Evolutionary conservation across 495 filamentous ascomycete species (phyloP).

Genomic region (Neurospora sp.): DNA sequence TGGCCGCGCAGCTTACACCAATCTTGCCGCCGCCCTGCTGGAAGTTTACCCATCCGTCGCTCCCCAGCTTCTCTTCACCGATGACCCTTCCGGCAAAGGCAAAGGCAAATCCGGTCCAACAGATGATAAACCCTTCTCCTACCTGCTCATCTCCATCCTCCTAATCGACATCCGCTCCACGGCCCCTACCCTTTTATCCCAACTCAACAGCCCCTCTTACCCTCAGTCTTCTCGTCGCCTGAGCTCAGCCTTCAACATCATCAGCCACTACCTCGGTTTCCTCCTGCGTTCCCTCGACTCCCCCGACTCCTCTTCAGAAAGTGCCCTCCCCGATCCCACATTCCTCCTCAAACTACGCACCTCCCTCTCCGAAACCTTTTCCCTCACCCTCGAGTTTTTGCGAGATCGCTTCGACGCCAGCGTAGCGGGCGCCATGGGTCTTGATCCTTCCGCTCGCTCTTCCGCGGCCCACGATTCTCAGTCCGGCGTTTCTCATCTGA

Average conservation of each 20-base stretch:
- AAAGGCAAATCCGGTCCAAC: neutral
- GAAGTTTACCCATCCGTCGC: conserved; percentile 35
- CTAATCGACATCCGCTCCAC: conserved; percentile 52
- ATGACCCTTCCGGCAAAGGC: neutral
- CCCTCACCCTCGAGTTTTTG: conserved; percentile 50
- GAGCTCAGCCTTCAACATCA: conserved; percentile 45
- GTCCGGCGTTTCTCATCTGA: conserved; percentile 22
- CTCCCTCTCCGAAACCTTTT: conserved; percentile 48
- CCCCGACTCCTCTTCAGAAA: neutral
- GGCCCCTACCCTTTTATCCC: conserved; percentile 47
- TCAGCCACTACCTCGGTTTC: conserved; percentile 48
- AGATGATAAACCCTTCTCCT: conserved; percentile 41
- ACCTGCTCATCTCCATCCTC: conserved; percentile 49
- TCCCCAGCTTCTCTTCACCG: conserved; percentile 37
- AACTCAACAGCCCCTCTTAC: conserved; percentile 42
- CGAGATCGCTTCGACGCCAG: conserved; percentile 55
- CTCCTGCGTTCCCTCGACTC: conserved; percentile 41
- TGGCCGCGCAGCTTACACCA: conserved; percentile 39
- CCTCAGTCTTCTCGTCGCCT: conserved; percentile 37
- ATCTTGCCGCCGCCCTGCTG: conserved; percentile 42
- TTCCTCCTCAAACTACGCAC: conserved; percentile 47
- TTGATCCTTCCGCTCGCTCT: conserved; percentile 37
- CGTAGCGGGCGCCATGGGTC: conserved; percentile 40
- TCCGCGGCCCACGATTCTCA: conserved; percentile 17
- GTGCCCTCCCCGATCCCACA: conserved; percentile 26